Conservation (phyloP, 805 yeast genomes). For the Ogataea ganodermae region DNA sequence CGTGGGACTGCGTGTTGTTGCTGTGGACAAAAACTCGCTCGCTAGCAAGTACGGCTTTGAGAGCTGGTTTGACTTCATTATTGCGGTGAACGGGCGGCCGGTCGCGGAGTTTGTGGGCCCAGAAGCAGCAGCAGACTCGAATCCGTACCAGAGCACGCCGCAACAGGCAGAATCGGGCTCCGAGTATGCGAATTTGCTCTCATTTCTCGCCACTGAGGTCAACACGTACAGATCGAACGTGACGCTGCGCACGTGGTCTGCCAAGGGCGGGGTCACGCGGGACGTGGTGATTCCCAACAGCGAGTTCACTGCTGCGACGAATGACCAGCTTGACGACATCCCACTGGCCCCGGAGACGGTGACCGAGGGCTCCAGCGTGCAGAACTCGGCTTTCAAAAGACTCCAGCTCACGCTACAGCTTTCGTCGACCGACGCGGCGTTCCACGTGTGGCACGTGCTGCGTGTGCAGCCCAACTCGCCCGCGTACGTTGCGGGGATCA, state of each 20-base stretch:
- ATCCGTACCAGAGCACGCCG: slow-evolving; percentile 24
- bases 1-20: slow-evolving; percentile 61
- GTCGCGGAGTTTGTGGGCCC: slow-evolving; percentile 36
- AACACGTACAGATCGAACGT: slow-evolving; percentile 34
- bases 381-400: slow-evolving; percentile 43
- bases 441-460: slow-evolving; percentile 85
- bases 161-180: slow-evolving; percentile 14
- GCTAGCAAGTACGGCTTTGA: slow-evolving; percentile 62
- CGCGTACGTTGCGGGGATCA: slow-evolving; percentile 77
- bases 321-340: slow-evolving; percentile 32
- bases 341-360: slow-evolving; percentile 22
- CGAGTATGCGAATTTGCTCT: slow-evolving; percentile 25
- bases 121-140: slow-evolving; percentile 27
- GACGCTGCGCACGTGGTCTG: slow-evolving; percentile 74
- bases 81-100: slow-evolving; percentile 77
- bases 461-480: slow-evolving; percentile 75
- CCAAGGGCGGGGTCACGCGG: slow-evolving; percentile 72
- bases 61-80: slow-evolving; percentile 83
- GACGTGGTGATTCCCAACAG: slow-evolving; percentile 38
- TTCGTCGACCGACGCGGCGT: slow-evolving; percentile 71
- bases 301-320: slow-evolving; percentile 24
- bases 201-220: slow-evolving; percentile 32
- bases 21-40: slow-evolving; percentile 46
- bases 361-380: slow-evolving; percentile 27
- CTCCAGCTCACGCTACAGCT: slow-evolving; percentile 75